A percentile compares a stretch with the other conserved stretches of the same genome.
These are phyloP conservation scores for Russula virescens DNA, from an alignment of 768 basidiomycete genomes.

Conservation along the genomic window DNA sequence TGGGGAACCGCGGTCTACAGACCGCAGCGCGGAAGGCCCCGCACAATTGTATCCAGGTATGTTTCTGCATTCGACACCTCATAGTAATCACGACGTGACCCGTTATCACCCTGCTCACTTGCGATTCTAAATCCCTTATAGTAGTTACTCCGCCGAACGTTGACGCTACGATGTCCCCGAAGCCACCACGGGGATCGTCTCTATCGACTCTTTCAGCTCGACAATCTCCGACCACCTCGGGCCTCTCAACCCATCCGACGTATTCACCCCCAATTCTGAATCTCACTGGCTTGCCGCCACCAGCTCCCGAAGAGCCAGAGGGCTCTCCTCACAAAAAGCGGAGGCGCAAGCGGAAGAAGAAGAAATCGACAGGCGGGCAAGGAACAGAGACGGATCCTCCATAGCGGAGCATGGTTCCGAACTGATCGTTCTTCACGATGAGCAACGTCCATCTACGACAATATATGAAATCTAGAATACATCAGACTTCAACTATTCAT, in stretches of 20 bases:
- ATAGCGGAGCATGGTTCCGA: not conserved
- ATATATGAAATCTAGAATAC: no score
- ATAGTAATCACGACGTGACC: not conserved
- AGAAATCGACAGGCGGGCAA: not conserved
- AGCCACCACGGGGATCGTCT: not conserved
- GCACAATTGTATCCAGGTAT: not conserved
- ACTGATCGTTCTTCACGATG: not conserved
- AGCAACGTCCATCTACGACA: not conserved
- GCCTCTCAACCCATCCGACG: not conserved
- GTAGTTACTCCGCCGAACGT: not conserved
- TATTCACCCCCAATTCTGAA: constrained; percentile 10
- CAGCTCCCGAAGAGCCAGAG: not conserved
- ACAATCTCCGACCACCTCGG: not conserved
- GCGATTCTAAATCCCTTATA: not conserved
- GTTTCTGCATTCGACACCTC: not conserved
- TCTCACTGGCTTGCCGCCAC: constrained; percentile 15
- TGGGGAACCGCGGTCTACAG: not conserved
- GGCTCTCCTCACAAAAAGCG: constrained; percentile 12
- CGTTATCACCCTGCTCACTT: not conserved
- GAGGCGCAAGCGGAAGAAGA: constrained; percentile 18
- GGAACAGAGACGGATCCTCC: not conserved
- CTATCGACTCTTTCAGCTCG: not conserved
- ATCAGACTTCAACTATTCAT: no score
- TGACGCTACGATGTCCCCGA: not conserved
- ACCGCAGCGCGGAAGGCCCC: no score